These are phyloP conservation scores for Mayamaea pseudoterrestris DNA, from an alignment of 108 stramenopile genomes.

Conservation along the genomic window DNA sequence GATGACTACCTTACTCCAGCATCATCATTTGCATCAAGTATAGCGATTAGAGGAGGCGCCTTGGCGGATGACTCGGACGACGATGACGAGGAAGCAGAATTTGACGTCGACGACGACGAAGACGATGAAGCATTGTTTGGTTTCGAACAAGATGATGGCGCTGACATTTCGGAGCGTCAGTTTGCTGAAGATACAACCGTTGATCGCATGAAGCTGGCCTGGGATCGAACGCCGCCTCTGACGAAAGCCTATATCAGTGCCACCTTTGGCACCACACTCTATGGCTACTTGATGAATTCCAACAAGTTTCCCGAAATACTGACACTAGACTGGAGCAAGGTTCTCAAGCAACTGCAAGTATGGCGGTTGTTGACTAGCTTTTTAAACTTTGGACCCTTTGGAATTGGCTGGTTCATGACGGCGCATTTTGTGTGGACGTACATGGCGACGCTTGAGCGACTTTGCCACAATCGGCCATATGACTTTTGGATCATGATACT, in stretches of 20 bases:
- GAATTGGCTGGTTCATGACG: slow-evolving; percentile 74
- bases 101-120: slow-evolving; percentile 39
- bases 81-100: slow-evolving; percentile 15
- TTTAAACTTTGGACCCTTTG: slow-evolving; percentile 81
- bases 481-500: slow-evolving; percentile 91
- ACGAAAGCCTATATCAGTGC: slow-evolving; percentile 79
- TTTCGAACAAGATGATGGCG: slow-evolving; percentile 39
- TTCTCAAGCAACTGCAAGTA: slow-evolving; percentile 50
- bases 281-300: slow-evolving; percentile 50
- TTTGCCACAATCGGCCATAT: slow-evolving; percentile 81
- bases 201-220: slow-evolving; percentile 41
- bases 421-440: slow-evolving; percentile 92
- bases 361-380: slow-evolving; percentile 88
- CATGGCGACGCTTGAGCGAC: slow-evolving; percentile 89
- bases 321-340: slow-evolving; percentile 63
- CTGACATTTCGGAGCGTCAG: slow-evolving; percentile 48
- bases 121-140: slow-evolving; percentile 53
- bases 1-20: too few species aligned
- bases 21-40: too few species aligned
- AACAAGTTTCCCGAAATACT: slow-evolving; percentile 77
- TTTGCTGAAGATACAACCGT: slow-evolving; percentile 59
- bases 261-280: slow-evolving; percentile 43
- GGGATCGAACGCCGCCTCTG: slow-evolving; percentile 75
- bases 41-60: too few species aligned
- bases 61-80: slow-evolving; percentile 8